Base-by-base conservation (phyloP, 2,329 filamentous ascomycete genomes). In the Cadophora sp. region DNA sequence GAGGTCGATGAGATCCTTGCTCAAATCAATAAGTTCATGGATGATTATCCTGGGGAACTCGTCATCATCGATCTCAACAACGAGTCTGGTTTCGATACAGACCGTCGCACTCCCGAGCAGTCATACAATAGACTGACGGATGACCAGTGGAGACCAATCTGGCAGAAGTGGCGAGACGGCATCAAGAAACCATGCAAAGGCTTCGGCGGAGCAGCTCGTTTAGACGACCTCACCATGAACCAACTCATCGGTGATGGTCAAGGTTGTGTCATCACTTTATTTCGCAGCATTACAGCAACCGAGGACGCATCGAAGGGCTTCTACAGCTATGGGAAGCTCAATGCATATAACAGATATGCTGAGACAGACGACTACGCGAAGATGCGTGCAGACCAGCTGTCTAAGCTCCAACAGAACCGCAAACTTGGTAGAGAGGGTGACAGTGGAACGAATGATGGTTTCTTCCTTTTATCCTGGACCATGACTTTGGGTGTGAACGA, bases 101-200 rank as follows among this genome's bases (percentile, higher is more conserved):
- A 58, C 20, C 33, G 20, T 27, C 55, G 55, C 4, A 58, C 55
- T 18, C 55, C 55, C 9, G 55, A 58, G 13, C 33, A 39, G 33
- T 58, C 55, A 16, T 58, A 58, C 55, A 58, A 41, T 22, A 58
- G 55, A 43, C 33, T 58, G 11, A 58, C 33, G 14, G 55, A 58
- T n/a, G 33, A 58, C 36, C 55, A 58, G 16, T 58, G 55, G 55
- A 41, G 55, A 58, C 36, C 55, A 9, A 58, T 58, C 36, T 58
- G 55, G 55, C 36, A 58, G 36, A 58, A 58, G 13, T 58, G 55
- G 55, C n/a, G 36, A 43, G 55, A 58, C 13, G 36, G 55, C 18
- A 58, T 58, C 55, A 58, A 58, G 20, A 58, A 58, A 43, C 55
- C 55, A 18, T 58, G 55, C 27, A 58, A 58, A 58, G 55, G 55